These are phyloP conservation scores for Quercus ilex DNA, from an alignment of 306 rosid genomes.

Conservation along the genomic window DNA sequence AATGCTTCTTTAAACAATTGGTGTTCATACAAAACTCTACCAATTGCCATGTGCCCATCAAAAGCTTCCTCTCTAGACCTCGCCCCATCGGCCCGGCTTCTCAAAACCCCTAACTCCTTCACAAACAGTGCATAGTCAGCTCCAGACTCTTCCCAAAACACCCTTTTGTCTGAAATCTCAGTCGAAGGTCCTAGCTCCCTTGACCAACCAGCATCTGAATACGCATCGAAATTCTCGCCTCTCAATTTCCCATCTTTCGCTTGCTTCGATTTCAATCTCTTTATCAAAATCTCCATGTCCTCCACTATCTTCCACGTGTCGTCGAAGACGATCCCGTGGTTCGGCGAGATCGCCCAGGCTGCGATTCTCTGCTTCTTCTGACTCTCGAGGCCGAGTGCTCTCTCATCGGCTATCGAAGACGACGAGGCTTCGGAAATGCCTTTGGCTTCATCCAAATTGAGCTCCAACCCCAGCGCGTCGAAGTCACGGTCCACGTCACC, in stretches of 20 bases:
- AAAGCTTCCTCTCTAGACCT: conserved; percentile 95
- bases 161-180: conserved; percentile 81
- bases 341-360: conserved; percentile 95
- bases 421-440: conserved; percentile 72
- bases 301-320: conserved; percentile 98
- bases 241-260: conserved; percentile 80
- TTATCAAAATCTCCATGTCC: conserved; percentile 82
- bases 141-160: conserved; percentile 86
- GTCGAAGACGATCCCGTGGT: conserved; percentile 91
- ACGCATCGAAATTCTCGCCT: conserved; percentile 73
- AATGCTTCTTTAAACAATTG: conserved; percentile 84
- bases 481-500: conserved; percentile 97
- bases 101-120: conserved; percentile 78
- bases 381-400: conserved; percentile 50
- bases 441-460: conserved; percentile 42
- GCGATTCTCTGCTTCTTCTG: conserved; percentile 99
- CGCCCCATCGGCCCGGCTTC: conserved; percentile 77
- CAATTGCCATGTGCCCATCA: conserved; percentile 99
- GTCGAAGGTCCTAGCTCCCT: conserved; percentile 85
- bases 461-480: conserved; percentile 86
- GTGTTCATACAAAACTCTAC: conserved; percentile 86
- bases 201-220: conserved; percentile 97
- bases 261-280: conserved; percentile 81
- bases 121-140: conserved; percentile 68
- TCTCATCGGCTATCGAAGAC: conserved; percentile 76